A percentile compares a stretch with the other conserved stretches of the same genome.
phyloP scores from a whole-genome alignment of 2,329 filamentous ascomycete genomes.

The Aspergillus brasiliensis region DNA sequence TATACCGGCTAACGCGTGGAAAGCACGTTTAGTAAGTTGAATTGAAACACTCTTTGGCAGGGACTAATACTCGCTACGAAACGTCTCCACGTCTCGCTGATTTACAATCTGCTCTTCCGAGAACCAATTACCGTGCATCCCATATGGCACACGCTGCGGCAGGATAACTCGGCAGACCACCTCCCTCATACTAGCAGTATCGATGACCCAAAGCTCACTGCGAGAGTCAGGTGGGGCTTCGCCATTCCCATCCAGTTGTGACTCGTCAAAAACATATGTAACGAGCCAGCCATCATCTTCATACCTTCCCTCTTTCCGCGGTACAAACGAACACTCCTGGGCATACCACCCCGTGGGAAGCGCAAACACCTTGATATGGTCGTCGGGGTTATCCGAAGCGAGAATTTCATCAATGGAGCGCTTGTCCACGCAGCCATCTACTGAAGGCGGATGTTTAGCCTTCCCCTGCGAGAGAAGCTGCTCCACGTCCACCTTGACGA shows the following conservation, averaged over 20 bases:
- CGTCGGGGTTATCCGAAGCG: conserved; percentile 46
- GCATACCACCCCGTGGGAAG: conserved; percentile 65
- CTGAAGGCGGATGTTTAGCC: conserved; percentile 46
- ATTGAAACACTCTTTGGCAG: not conserved
- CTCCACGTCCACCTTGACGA: conserved; percentile 13
- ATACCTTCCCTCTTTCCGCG: conserved; percentile 40
- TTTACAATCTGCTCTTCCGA: conserved; percentile 53
- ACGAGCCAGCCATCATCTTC: conserved; percentile 71
- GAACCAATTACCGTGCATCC: conserved; percentile 67
- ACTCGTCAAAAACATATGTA: conserved; percentile 71
- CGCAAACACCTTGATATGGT: conserved; percentile 63
- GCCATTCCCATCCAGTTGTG: conserved; percentile 58
- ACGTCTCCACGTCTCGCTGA: conserved; percentile 39
- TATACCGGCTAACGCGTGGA: no score
- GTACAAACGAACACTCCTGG: conserved; percentile 68
- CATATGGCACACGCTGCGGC: conserved; percentile 70
- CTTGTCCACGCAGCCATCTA: conserved; percentile 65
- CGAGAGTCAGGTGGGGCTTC: conserved; percentile 48
- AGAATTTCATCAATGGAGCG: conserved; percentile 58
- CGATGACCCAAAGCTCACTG: conserved; percentile 69
- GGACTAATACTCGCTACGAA: not conserved
- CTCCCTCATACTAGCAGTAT: conserved; percentile 62
- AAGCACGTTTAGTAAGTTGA: not conserved
- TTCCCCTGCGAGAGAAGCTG: conserved; percentile 50
- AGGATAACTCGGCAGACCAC: conserved; percentile 59